Conservation (phyloP, 192 early-diverging fungal species). For the Dispira simplex region DNA sequence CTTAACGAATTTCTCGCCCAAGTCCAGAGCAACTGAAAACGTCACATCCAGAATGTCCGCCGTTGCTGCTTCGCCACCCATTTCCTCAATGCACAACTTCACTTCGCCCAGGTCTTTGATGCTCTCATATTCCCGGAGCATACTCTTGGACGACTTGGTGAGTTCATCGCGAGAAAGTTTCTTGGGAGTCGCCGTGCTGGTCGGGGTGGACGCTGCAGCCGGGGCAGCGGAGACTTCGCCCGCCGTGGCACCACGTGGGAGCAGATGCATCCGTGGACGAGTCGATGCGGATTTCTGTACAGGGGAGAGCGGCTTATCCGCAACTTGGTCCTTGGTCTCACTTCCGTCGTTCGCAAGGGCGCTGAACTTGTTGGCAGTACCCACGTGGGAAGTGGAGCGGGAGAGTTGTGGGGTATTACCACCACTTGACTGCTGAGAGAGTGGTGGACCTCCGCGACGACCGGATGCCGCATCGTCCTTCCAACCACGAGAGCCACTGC, state of each 20-base stretch:
- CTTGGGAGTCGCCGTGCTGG: conserved; percentile 20
- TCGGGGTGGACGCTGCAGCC: conserved; percentile 13
- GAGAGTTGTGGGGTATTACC: conserved; percentile 26
- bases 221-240: conserved; percentile 1
- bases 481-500: conserved; percentile 28
- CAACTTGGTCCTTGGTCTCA: conserved; percentile 18
- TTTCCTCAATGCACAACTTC: conserved; percentile 48
- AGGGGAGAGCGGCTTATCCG: conserved; percentile 14
- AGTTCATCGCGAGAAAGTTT: conserved; percentile 18
- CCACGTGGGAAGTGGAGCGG: conserved; percentile 25
- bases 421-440: conserved; percentile 23
- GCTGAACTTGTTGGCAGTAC: conserved; percentile 27
- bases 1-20: conserved; percentile 33
- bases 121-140: conserved; percentile 43
- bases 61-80: conserved; percentile 39
- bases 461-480: conserved; percentile 22
- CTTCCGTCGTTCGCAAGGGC: conserved; percentile 18
- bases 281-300: conserved; percentile 11
- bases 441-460: conserved; percentile 24
- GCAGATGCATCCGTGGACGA: conserved; percentile 11
- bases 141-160: conserved; percentile 26
- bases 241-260: conserved; percentile 10
- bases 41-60: conserved; percentile 31
- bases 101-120: conserved; percentile 43
- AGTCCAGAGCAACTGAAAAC: conserved; percentile 45